A percentile compares a stretch with the other conserved stretches of the same genome.
These are phyloP conservation scores for Cavenderia fasciculata DNA, from an alignment of 78 protist species.

Conservation along the genomic window DNA sequence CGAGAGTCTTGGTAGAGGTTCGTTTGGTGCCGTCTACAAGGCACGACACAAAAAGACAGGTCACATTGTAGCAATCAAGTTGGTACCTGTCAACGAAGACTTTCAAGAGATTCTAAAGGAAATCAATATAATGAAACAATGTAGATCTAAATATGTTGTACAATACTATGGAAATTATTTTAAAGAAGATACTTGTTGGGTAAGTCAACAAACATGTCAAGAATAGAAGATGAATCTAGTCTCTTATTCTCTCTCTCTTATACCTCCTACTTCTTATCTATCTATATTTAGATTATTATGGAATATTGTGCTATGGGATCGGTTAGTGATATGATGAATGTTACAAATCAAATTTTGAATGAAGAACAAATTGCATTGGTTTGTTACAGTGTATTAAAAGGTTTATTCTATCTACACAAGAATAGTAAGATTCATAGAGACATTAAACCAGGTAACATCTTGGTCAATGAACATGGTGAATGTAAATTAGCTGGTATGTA, in stretches of 20 bases:
- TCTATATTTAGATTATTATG: constrained; percentile 66
- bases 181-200: constrained; percentile 79
- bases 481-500: constrained; percentile 49
- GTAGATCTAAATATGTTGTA: constrained; percentile 58
- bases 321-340: constrained; percentile 80
- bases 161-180: constrained; percentile 79
- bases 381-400: constrained; percentile 74
- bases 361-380: constrained; percentile 80
- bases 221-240: too few relatives aligned
- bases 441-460: constrained; percentile 88
- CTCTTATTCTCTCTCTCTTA: too few relatives aligned
- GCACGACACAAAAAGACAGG: constrained; percentile 63
- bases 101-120: constrained; percentile 80
- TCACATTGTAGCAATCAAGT: constrained; percentile 71
- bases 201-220: too few relatives aligned
- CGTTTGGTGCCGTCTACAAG: constrained; percentile 79
- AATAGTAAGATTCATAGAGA: constrained; percentile 83
- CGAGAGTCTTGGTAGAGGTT: constrained; percentile 63
- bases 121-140: constrained; percentile 71
- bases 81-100: constrained; percentile 71
- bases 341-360: constrained; percentile 42
- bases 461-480: constrained; percentile 71
- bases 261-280: neutral
- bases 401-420: constrained; percentile 83
- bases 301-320: constrained; percentile 82